Percentiles rank a stretch among this genome's conserved stretches.
Conservation (phyloP, 1,284 basidiomycete genomes). For the Uromyces viciae-fabae region DNA sequence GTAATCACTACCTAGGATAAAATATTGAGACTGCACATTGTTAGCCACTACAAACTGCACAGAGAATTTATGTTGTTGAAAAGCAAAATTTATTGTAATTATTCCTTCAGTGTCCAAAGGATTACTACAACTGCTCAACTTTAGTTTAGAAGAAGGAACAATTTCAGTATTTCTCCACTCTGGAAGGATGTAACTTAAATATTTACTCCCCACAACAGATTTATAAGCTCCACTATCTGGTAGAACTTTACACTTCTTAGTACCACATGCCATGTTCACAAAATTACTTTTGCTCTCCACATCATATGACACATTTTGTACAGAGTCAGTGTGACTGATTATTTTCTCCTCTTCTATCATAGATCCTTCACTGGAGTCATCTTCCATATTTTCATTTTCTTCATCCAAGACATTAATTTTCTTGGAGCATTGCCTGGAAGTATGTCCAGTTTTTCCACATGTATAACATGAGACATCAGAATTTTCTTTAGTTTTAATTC, state of each 20-base stretch:
- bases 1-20: background rate
- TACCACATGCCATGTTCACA: no score
- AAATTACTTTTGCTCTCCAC: no score
- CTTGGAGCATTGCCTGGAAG: background rate
- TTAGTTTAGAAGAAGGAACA: background rate
- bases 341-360: background rate
- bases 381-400: background rate
- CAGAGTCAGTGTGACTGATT: no score
- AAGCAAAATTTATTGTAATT: background rate
- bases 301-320: no score
- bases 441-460: background rate
- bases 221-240: constrained; percentile 2
- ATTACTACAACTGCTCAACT: constrained; percentile 12
- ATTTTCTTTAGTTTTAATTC: no score
- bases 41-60: background rate
- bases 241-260: no score
- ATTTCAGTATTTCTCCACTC: background rate
- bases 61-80: background rate
- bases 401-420: no score
- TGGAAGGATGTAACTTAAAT: background rate
- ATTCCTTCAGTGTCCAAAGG: background rate
- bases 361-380: background rate
- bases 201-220: background rate
- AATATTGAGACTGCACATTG: background rate
- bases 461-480: no score